Evolutionary conservation across 1,139 yeast genomes (phyloP), one percentile per base, ranked within the genome.

Genomic region (Pneumocystis murina): DNA sequence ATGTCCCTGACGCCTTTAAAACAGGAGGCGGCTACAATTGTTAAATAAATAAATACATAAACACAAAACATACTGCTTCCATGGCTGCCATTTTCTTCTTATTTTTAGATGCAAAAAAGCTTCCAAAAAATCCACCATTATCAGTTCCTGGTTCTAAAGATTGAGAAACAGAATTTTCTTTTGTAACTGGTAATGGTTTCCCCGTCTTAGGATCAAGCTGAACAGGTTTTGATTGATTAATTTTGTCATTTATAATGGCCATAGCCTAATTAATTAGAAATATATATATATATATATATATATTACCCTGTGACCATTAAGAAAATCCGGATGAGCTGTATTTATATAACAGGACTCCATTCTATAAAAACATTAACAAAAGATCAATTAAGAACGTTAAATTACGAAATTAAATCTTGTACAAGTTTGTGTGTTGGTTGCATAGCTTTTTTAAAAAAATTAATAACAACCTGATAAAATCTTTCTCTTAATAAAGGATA

Each of bases 321-420:
- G 80, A 72, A 92, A 82, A 74, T 92, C 98, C 2, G 98, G 98
- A 73, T 92, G 98, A 2, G 96, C 97, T 20, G 98, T 92, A 75
- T 92, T 92, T 69, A 92, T 90, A 75, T 92, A 92, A 4, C 96
- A 87, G 72, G 90, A 94, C 75, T 92, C 98, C 67, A 95, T 78
- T 68, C 76, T 78, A 69, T 20, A 20, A 20, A 40, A 40, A 39
- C 8, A 20, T 58, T 12, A 24, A 28, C 3, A 39, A 24, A 24
- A 39, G 28, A 28, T 20, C 10, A 12, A 28, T 36, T 28, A 58
- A 39, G 28, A 20, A 28, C 14, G 24, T 24, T 20, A 16, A 28
- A 20, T 58, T 58, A 58, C 8, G 67, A 66, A n/a, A 92, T 90
- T 65, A 92, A 80, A 74, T 92, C 97, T 36, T 80, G 75, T 59